Percentiles rank a stretch among this genome's conserved stretches.
Conservation (phyloP, 805 yeast species). For the Starmerella bacillaris region DNA sequence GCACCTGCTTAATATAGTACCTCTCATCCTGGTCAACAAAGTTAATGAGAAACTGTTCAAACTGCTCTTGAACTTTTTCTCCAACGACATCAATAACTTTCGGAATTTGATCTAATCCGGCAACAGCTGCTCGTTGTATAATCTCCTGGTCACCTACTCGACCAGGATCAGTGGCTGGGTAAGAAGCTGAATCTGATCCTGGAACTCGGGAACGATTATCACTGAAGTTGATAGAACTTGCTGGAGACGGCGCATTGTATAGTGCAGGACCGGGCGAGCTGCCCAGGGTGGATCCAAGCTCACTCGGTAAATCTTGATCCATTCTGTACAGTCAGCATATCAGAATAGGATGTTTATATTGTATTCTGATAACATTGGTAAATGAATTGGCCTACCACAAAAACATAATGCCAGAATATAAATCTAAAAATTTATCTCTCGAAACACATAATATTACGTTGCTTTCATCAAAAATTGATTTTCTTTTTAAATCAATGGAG, state of each 20-base stretch:
- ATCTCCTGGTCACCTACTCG: too few relatives aligned
- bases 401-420: too few relatives aligned
- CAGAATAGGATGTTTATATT: too few relatives aligned
- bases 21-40: slow-evolving; percentile 32
- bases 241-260: background rate
- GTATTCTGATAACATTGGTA: too few relatives aligned
- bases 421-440: too few relatives aligned
- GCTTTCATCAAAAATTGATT: too few relatives aligned
- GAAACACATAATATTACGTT: too few relatives aligned
- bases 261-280: slow-evolving; percentile 7
- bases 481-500: too few relatives aligned
- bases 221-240: background rate
- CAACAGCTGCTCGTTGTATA: slow-evolving; percentile 12
- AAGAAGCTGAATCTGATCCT: slow-evolving; percentile 11
- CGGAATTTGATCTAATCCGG: slow-evolving; percentile 32
- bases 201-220: slow-evolving; percentile 1
- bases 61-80: slow-evolving; percentile 80
- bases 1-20: slow-evolving; percentile 61
- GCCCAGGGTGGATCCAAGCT: slow-evolving; percentile 12
- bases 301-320: slow-evolving; percentile 5
- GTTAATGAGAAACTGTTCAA: slow-evolving; percentile 64
- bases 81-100: slow-evolving; percentile 83
- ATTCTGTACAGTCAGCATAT: too few relatives aligned
- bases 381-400: too few relatives aligned
- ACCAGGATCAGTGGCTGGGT: slow-evolving; percentile 3